A percentile compares a stretch with the other conserved stretches of the same genome.
Evolutionary conservation across 345 rosid species (phyloP).

Genomic region (Acer negundo): DNA sequence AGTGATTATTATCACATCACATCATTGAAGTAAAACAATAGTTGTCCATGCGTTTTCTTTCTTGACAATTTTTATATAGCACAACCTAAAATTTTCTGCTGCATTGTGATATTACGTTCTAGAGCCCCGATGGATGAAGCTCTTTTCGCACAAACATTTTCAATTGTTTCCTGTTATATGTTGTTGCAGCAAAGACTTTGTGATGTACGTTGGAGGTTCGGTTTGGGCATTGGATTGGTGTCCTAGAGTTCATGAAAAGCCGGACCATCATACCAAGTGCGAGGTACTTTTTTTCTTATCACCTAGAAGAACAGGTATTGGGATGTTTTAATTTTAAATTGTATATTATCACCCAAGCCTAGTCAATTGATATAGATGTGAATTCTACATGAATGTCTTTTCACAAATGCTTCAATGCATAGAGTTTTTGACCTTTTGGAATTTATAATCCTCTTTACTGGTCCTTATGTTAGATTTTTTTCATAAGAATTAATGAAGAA

Average conservation of each 20-base stretch:
- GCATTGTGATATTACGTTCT: neutral
- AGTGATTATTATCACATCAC: neutral
- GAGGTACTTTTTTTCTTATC: slow-evolving; percentile 52
- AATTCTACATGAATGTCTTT: neutral
- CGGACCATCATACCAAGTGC: slow-evolving; percentile 48
- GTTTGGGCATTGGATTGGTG: slow-evolving; percentile 98
- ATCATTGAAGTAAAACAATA: neutral
- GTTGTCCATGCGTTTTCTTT: neutral
- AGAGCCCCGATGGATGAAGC: neutral
- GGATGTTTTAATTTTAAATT: neutral
- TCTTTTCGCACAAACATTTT: neutral
- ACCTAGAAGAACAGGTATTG: neutral
- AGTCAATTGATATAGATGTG: neutral
- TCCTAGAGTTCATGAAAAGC: slow-evolving; percentile 56
- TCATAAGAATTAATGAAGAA: neutral
- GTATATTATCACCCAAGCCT: neutral
- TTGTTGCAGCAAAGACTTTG: slow-evolving; percentile 76
- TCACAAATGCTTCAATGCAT: neutral
- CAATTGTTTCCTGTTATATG: slow-evolving; percentile 6
- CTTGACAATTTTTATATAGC: neutral
- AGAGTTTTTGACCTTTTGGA: neutral
- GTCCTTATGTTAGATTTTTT: neutral
- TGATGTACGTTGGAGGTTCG: slow-evolving; percentile 83
- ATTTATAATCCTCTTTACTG: neutral
- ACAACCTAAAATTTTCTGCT: neutral